A percentile compares a stretch with the other conserved stretches of the same genome.
Evolutionary conservation across 2,329 filamentous ascomycete species (phyloP).

Genomic region (Phyllosticta citriasiana): DNA sequence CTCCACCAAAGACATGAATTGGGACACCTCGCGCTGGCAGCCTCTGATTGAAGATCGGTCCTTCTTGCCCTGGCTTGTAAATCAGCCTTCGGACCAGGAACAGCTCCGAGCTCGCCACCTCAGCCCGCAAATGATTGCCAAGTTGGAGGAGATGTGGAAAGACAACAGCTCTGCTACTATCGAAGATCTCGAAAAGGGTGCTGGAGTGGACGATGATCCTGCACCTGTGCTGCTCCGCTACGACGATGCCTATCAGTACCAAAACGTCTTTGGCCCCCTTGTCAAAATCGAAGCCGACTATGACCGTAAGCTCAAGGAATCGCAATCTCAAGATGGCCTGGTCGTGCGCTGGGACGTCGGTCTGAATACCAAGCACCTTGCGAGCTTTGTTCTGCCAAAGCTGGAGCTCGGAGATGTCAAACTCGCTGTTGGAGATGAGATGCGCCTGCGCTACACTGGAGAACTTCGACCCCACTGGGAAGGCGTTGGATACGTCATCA

Average conservation of each 20-base stretch:
- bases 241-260: constrained; percentile 95
- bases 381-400: constrained; percentile 91
- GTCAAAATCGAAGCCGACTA: constrained; percentile 99
- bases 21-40: constrained; percentile 97
- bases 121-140: constrained; percentile 88
- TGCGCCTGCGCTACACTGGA: constrained; percentile 93
- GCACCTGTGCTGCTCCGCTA: constrained; percentile 87
- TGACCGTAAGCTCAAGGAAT: constrained; percentile 96
- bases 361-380: constrained; percentile 93
- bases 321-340: constrained; percentile 92
- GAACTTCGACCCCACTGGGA: constrained; percentile 91
- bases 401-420: constrained; percentile 97
- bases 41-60: constrained; percentile 94
- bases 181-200: constrained; percentile 81
- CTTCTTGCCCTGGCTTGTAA: constrained; percentile 89
- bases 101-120: constrained; percentile 90
- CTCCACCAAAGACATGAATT: constrained; percentile 98
- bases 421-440: constrained; percentile 93
- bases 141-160: constrained; percentile 97
- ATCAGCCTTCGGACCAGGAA: constrained; percentile 81
- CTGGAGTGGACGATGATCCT: constrained; percentile 88
- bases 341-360: constrained; percentile 91
- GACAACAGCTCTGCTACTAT: constrained; percentile 83
- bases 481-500: constrained; percentile 96
- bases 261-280: constrained; percentile 94